A percentile compares a stretch with the other conserved stretches of the same genome.
Conservation (phyloP, 2,329 filamentous ascomycete species). For the Penicillium sp. region DNA sequence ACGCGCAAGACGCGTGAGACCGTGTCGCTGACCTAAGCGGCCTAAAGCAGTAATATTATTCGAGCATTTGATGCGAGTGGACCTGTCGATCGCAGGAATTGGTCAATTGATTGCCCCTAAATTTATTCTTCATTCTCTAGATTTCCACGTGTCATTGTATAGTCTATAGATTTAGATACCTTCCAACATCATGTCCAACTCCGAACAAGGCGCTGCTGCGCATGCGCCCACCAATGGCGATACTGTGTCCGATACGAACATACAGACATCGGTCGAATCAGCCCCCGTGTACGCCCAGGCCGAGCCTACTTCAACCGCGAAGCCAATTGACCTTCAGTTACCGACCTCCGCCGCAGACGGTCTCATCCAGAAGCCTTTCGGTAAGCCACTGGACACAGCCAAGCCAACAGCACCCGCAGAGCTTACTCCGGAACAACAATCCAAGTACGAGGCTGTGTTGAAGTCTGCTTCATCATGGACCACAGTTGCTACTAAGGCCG, state of each 20-base stretch:
- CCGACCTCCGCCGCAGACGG: conserved; percentile 40
- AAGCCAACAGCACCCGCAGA: conserved; percentile 56
- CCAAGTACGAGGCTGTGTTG: conserved; percentile 78
- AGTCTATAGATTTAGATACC: background rate
- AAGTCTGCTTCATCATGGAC: conserved; percentile 68
- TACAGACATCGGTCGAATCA: background rate
- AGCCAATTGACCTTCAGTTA: conserved; percentile 28
- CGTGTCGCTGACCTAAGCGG: conserved; percentile 24
- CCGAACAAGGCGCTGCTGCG: conserved; percentile 5
- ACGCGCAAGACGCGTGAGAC: conserved; percentile 19
- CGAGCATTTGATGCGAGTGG: conserved; percentile 14
- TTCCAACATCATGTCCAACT: conserved; percentile 2
- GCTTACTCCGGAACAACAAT: conserved; percentile 72
- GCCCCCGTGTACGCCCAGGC: conserved; percentile 7
- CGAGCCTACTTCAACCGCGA: conserved; percentile 7
- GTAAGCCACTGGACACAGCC: conserved; percentile 56
- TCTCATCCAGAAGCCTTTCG: conserved; percentile 57
- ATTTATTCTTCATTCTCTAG: background rate
- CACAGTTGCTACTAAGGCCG: conserved; percentile 63
- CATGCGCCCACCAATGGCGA: conserved; percentile 15
- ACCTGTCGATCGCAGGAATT: conserved; percentile 9
- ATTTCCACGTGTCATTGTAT: background rate
- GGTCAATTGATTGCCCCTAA: background rate
- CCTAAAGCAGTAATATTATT: conserved; percentile 19
- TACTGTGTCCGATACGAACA: conserved; percentile 1